Conservation (phyloP, 345 rosid genomes). For the Eucalyptus virginea region DNA sequence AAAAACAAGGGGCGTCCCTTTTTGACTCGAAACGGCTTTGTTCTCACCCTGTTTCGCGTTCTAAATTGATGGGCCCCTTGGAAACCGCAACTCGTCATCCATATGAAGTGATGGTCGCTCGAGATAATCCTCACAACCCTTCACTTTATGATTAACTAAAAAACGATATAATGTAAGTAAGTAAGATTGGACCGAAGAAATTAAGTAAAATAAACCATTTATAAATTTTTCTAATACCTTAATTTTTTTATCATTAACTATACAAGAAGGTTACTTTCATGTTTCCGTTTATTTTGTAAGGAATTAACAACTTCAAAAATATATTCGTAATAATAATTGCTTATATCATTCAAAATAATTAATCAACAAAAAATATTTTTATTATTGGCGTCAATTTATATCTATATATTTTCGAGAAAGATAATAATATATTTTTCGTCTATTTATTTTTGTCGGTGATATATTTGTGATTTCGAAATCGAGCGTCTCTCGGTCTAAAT, state of each 20-base stretch:
- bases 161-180: not conserved
- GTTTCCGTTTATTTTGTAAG: not conserved
- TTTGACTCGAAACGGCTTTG: not conserved
- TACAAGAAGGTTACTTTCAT: not conserved
- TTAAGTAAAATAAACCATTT: not conserved
- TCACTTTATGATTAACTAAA: not conserved
- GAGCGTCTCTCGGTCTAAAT: accelerated
- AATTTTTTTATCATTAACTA: not conserved
- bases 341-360: too few relatives aligned
- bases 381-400: not conserved
- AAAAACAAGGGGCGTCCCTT: not conserved
- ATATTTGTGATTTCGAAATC: too few relatives aligned
- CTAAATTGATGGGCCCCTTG: not conserved
- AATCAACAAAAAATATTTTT: too few relatives aligned
- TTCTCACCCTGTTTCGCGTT: not conserved
- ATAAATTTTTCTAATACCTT: too few relatives aligned
- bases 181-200: not conserved
- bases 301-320: not conserved
- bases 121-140: not conserved
- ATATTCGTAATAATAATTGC: too few relatives aligned
- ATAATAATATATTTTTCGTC: too few relatives aligned
- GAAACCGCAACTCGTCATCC: not conserved
- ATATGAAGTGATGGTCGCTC: not conserved
- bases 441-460: accelerated
- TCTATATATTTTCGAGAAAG: accelerated